Base-by-base conservation (phyloP, 306 rosid species). In the Dryas octopetala region DNA sequence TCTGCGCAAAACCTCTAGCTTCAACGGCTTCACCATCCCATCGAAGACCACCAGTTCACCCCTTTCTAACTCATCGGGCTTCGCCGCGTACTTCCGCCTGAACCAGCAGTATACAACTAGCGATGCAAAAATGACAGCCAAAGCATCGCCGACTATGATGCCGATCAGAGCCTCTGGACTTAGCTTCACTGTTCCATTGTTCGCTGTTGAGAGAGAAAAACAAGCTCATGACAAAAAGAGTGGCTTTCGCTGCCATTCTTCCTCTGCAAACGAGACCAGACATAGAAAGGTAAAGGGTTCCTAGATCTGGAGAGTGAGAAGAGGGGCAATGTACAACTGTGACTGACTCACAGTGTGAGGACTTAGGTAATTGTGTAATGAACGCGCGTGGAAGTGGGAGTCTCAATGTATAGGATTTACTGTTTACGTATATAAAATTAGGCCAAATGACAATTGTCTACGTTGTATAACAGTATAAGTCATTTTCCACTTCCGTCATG, bases 21-120 rank as follows among this genome's bases (percentile, higher is more conserved):
- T 93, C 49, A 93, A 93, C 68, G 80, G 82, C 85, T 74, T 89
- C 23, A 62, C 90, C 38, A 32, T 32, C 4, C 94, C 98, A 38
- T 91, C 96, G 40, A 93, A 87, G 80, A 93, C 88, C 87, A 93
- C 92, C 96, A 93, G 88, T 57, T 79, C 77, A 0, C 88, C 93
- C 69, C 89, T 75, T 66, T 86, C 91, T 4, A 72, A 72, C 49
- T 87, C 93, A 74, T 62, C 89, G 96, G 1, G 85, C 77, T 86
- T 91, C 3, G 67, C 68, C 0, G 81, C 28, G 45, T 76, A 83
- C 71, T 70, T 87, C 15, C 85, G 66, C 89, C 90, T 83, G 78
- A 88, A 90, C 83, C 84, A 89, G 76, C 90, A 91, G 82, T 88
- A 93, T 47, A 93, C 90, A 8, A 93, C 79, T 17, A 93, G 76